Base-by-base conservation (phyloP, 495 filamentous ascomycete genomes). In the Chaetomidium leptoderma region DNA sequence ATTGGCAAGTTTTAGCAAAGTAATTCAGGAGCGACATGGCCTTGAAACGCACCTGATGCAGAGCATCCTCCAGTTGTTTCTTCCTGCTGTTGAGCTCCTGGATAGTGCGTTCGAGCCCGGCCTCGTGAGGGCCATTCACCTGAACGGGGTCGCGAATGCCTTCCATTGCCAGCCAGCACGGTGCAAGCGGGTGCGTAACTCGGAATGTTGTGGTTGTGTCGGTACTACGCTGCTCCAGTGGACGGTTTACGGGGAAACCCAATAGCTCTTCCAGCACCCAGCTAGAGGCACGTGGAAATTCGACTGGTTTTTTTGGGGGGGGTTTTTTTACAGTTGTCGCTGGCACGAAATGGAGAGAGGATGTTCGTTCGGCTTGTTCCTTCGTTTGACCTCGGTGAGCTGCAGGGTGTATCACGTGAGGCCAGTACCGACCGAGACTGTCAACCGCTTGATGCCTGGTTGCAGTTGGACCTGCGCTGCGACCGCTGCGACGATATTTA, bases 41-140 rank as follows among this genome's bases (percentile, higher is more conserved):
- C 23, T 17, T 52, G 48, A 47, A 48, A 62, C 67, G 63, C 58
- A 76, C 69, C 68, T 66, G 64, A 11, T 63, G 77, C 42, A 92
- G 63, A 16, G 80, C 78, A 62, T 80, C 77, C 67, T 88, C 82
- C 57, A 88, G 83, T 60, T 85, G 81, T 52, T 74, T 78, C 21
- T 91, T 83, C 66, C 78, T 81, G 23, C 75, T 76, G 68, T 86
- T 82, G 3, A 92, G 79, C 55, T 83, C 79, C 57, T 77, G 74
- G 33, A 91, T 48, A 1, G 88, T 89, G 7, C 77, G 76, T 51
- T 88, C 83, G 16, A 93, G 68, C 63, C 82, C 82, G 29, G 74
- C 66, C 32, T 75, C 70, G 66, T 82, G 69, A 23, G 71, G 45
- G 3, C 51, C 29, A 13, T 33, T 49, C 7, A 27, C 36, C 17